Evolutionary conservation across 2,329 filamentous ascomycete species (phyloP), one percentile per base, ranked within the genome.

Genomic region (Alternaria viburni): DNA sequence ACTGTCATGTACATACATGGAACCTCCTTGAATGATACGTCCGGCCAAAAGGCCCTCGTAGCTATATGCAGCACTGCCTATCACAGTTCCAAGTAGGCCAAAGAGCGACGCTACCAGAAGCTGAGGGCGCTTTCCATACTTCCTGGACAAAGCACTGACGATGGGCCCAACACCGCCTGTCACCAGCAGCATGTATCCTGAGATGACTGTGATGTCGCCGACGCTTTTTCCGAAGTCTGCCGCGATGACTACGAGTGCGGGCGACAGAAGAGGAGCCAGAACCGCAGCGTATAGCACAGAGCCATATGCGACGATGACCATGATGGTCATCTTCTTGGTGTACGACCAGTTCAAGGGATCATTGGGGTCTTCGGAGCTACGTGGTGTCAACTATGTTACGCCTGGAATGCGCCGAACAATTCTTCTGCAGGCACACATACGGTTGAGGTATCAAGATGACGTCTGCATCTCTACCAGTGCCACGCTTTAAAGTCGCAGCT

Each of bases 351-450:
- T 80, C 2, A 80, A 62, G 3, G 77, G 77, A 61, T 80, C 77
- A 51, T 79, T 79, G 15, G 75, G 77, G 49, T 79, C 77, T 26
- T 70, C 68, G 8, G 67, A 70, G 23, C 67, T 69, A 19, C 11
- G 5, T 5, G 78, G 77, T 19, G 84, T 86, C 67, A 86, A 83
- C 4, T 81, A 23, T 26, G 26, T 21, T n/a, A 13, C 17, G 21
- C 12, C 15, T 15, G 13, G 8, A 45, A 15, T 45, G 17, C 7
- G 25, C 15, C 17, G n/a, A 26, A 21, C 17, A 21, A 10, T 36
- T 80, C 74, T 52, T 81, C 69, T 6, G 79, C 23, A 25, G 12
- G 44, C 9, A 17, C 17, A 57, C 74, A 17, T 73, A 77, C 75
- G 76, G 76, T 59, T 78, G 76, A 11, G 76, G 76, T 17, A 78